These are phyloP conservation scores for Prunus davidiana DNA, from an alignment of 306 rosid genomes.

Conservation along the genomic window DNA sequence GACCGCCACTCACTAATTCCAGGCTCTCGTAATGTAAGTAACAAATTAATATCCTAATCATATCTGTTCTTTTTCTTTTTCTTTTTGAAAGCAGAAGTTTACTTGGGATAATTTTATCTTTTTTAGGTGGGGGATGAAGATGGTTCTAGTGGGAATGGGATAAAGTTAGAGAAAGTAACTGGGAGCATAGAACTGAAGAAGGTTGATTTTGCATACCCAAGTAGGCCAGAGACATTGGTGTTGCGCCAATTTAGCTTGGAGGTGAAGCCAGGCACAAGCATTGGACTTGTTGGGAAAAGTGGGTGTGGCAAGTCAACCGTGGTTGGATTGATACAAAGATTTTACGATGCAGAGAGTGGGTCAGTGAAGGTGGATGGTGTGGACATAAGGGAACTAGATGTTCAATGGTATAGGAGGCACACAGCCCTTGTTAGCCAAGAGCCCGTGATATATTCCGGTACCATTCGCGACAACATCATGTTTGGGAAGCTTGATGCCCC, in stretches of 20 bases:
- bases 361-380: constrained; percentile 70
- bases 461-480: constrained; percentile 63
- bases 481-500: constrained; percentile 76
- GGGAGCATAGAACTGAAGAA: constrained; percentile 80
- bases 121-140: constrained; percentile 39
- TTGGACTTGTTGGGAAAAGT: constrained; percentile 85
- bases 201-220: constrained; percentile 78
- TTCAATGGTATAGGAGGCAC: constrained; percentile 75
- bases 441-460: constrained; percentile 78
- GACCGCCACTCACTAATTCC: constrained; percentile 78
- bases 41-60: neutral
- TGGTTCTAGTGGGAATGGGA: constrained; percentile 36
- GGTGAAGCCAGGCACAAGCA: constrained; percentile 74
- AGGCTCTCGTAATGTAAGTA: constrained; percentile 41
- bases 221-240: constrained; percentile 56
- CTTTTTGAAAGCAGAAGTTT: neutral
- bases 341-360: constrained; percentile 77
- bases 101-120: neutral
- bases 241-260: constrained; percentile 68
- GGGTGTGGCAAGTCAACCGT: constrained; percentile 97
- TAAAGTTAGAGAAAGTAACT: constrained; percentile 46
- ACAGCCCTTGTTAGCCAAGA: constrained; percentile 93
- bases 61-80: neutral
- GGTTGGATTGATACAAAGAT: constrained; percentile 68
- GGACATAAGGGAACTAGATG: constrained; percentile 73